These are phyloP conservation scores for Kluyveromyces nonfermentans DNA, from an alignment of 805 yeast genomes.

Conservation along the genomic window DNA sequence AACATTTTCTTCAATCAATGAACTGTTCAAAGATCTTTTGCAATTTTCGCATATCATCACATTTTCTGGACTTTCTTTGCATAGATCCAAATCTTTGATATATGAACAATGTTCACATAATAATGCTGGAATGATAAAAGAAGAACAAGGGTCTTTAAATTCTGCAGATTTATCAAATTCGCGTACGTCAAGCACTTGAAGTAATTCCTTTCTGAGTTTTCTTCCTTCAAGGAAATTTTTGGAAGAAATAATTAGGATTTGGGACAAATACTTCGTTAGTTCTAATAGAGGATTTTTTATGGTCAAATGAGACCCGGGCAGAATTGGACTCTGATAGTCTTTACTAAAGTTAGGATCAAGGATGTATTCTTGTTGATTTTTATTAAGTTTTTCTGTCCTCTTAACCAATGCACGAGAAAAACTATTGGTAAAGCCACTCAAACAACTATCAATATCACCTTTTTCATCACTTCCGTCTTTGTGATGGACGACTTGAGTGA, in stretches of 20 bases:
- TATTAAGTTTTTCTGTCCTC: slow-evolving; percentile 54
- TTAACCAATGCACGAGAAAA: slow-evolving; percentile 57
- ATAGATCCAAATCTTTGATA: slow-evolving; percentile 70
- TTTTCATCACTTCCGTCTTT: slow-evolving; percentile 30
- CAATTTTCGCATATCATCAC: slow-evolving; percentile 62
- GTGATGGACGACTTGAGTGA: slow-evolving; percentile 56
- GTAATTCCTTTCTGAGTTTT: slow-evolving; percentile 61
- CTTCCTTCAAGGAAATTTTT: slow-evolving; percentile 64
- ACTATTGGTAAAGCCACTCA: slow-evolving; percentile 41
- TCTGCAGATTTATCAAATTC: slow-evolving; percentile 74
- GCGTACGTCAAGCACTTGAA: slow-evolving; percentile 64
- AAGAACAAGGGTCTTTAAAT: slow-evolving; percentile 66
- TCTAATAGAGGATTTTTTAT: slow-evolving; percentile 69
- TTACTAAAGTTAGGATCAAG: slow-evolving; percentile 51
- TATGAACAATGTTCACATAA: slow-evolving; percentile 74
- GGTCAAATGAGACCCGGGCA: slow-evolving; percentile 62
- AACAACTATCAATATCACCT: slow-evolving; percentile 31
- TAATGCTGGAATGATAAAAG: slow-evolving; percentile 55
- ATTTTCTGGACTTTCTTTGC: slow-evolving; percentile 47
- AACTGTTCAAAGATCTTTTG: slow-evolving; percentile 49
- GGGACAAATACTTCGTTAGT: slow-evolving; percentile 64
- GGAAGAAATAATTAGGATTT: slow-evolving; percentile 58
- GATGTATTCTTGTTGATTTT: slow-evolving; percentile 65
- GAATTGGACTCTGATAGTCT: slow-evolving; percentile 63
- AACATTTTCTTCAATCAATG: slow-evolving; percentile 69